Conservation (phyloP, 78 protist species). For the slime mould (Dictyostelium discoideum) region dicty_2.7 NC_007088.5:582501-583000, state of each 20-base stretch:
- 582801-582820: not conserved
- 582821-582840: not conserved
- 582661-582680: conserved; percentile 87
- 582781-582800: not conserved
- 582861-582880: not conserved
- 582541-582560: conserved; percentile 34
- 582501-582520: conserved; percentile 49
- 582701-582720: not conserved
- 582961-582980: no score
- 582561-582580: conserved; percentile 49
- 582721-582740: conserved; percentile 4
- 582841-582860: conserved; percentile 8
- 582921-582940: no score
- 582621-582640: conserved; percentile 83
- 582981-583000: no score
- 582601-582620: conserved; percentile 74
- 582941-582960: no score
- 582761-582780: not conserved
- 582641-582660: conserved; percentile 91
- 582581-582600: conserved; percentile 20
- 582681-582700: conserved; percentile 39
- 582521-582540: conserved; percentile 7
- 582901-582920: no score
- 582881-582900: no score
- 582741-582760: not conserved